Conservation (phyloP, 2,329 filamentous ascomycete genomes). For the Paraconiothyrium sp. region DNA sequence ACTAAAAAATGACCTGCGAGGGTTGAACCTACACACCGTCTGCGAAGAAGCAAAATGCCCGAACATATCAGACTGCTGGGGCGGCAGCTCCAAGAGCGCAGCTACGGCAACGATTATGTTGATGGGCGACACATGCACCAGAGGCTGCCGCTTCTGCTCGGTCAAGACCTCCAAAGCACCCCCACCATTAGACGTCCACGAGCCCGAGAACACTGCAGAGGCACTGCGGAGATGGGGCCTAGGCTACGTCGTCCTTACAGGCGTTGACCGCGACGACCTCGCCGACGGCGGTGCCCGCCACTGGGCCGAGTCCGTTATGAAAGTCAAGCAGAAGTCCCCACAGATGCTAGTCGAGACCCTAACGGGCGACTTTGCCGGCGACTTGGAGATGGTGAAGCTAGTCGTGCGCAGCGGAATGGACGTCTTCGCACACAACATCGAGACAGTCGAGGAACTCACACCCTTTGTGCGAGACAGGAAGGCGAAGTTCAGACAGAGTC, state of each 20-base stretch:
- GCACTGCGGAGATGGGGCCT: slow-evolving; percentile 91
- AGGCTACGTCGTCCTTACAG: slow-evolving; percentile 94
- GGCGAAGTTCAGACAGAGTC: slow-evolving; percentile 86
- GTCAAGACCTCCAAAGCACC: slow-evolving; percentile 86
- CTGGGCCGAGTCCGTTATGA: slow-evolving; percentile 92
- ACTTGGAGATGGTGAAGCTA: slow-evolving; percentile 84
- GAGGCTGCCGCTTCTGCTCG: slow-evolving; percentile 95
- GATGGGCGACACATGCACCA: slow-evolving; percentile 98
- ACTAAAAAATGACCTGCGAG: slow-evolving; percentile 92
- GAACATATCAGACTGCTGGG: slow-evolving; percentile 99
- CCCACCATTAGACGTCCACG: slow-evolving; percentile 89
- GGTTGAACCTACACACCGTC: slow-evolving; percentile 90
- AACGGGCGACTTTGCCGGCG: slow-evolving; percentile 86
- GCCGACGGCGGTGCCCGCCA: slow-evolving; percentile 87
- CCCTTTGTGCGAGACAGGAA: slow-evolving; percentile 89
- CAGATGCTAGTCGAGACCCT: slow-evolving; percentile 82
- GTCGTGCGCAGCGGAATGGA: slow-evolving; percentile 91
- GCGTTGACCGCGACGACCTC: slow-evolving; percentile 92
- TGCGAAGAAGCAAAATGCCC: slow-evolving; percentile 98
- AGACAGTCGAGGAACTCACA: slow-evolving; percentile 91
- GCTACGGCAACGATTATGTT: slow-evolving; percentile 99
- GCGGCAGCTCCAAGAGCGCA: slow-evolving; percentile 84
- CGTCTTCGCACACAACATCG: slow-evolving; percentile 96
- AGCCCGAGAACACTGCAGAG: slow-evolving; percentile 96
- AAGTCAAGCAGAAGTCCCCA: slow-evolving; percentile 80